These are phyloP conservation scores for Kernera saxatilis DNA, from an alignment of 345 rosid genomes.

Conservation along the genomic window DNA sequence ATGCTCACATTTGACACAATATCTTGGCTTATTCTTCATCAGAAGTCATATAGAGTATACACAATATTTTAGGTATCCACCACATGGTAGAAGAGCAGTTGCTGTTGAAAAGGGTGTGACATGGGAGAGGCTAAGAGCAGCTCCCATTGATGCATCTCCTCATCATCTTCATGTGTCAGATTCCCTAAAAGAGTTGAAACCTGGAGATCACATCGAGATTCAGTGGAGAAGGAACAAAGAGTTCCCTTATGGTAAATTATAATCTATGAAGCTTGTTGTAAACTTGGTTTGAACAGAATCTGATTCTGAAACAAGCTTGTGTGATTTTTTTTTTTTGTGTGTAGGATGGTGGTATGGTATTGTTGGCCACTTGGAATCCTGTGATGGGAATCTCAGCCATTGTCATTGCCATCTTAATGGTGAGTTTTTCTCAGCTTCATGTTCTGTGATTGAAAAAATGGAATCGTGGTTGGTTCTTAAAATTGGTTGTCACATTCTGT, in stretches of 20 bases:
- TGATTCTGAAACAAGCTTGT: not conserved
- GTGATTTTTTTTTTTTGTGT: conserved; percentile 14
- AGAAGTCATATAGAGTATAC: conserved; percentile 25
- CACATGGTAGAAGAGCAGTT: conserved; percentile 59
- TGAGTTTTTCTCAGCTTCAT: conserved; percentile 31
- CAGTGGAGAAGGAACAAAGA: conserved; percentile 95
- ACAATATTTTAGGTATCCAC: conserved; percentile 55
- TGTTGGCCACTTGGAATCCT: conserved; percentile 81
- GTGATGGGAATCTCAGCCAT: conserved; percentile 61
- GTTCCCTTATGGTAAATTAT: conserved; percentile 73
- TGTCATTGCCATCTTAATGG: conserved; percentile 65
- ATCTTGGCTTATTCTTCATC: not conserved
- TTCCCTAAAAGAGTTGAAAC: conserved; percentile 62
- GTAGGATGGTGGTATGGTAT: conserved; percentile 97
- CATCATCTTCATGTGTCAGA: conserved; percentile 63
- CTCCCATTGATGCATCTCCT: conserved; percentile 61
- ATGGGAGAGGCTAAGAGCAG: conserved; percentile 81
- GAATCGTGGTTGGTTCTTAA: conserved; percentile 10
- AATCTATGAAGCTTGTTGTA: not conserved
- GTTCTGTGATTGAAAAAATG: not conserved
- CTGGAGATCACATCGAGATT: conserved; percentile 88
- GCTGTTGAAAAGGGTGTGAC: conserved; percentile 57
- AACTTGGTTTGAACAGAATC: not conserved
- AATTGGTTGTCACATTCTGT: conserved; percentile 17
- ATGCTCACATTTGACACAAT: not conserved